Base-by-base conservation (phyloP, 2,329 filamentous ascomycete species). In the Purpureocillium takamizusanense region DNA sequence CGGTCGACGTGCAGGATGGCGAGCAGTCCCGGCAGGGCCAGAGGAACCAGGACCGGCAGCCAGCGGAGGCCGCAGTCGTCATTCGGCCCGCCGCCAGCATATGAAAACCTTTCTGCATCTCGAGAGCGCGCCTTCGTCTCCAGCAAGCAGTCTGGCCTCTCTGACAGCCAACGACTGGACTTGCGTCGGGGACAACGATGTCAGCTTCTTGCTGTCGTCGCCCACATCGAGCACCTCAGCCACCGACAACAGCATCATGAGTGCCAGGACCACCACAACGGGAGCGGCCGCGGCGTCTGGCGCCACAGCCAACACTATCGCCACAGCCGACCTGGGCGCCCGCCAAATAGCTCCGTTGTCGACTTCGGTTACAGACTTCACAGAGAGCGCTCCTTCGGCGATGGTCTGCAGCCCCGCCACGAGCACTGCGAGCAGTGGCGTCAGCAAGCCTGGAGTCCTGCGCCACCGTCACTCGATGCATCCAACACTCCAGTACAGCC, bases 21-120 rank as follows among this genome's bases (percentile, higher is more conserved):
- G 21, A 25, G 21, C 21, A 25, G 10, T 25, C 21, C 21, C 21
- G 21, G 21, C 21, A 25, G 21, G 21, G 21, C 10, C 21, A 25
- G 6, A 25, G 21, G 21, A 5, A 25, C 21, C 21, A 6, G 21
- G 21, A 25, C 10, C 21, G 10, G 21, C 21, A 25, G 21, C 21
- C 5, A 6, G 21, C 21, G 21, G 21, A 25, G 21, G 21, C 16
- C 32, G 23, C 17, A 25, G 17, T 34, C 27, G 29, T 17, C 10
- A 30, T 38, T 37, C 36, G 35, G 37, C 33, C 27, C 25, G n/a
- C 23, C 16, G 25, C 11, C 32, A 37, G 31, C 37, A 38, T 15
- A 46, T 42, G 41, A 43, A 38, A 34, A 44, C 39, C 27, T 47
- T 47, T 36, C 35, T 46, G 18, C 32, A 44, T 34, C 40, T 42